These are phyloP conservation scores for Citrullus amarus DNA, from an alignment of 306 rosid genomes.

Conservation along the genomic window DNA sequence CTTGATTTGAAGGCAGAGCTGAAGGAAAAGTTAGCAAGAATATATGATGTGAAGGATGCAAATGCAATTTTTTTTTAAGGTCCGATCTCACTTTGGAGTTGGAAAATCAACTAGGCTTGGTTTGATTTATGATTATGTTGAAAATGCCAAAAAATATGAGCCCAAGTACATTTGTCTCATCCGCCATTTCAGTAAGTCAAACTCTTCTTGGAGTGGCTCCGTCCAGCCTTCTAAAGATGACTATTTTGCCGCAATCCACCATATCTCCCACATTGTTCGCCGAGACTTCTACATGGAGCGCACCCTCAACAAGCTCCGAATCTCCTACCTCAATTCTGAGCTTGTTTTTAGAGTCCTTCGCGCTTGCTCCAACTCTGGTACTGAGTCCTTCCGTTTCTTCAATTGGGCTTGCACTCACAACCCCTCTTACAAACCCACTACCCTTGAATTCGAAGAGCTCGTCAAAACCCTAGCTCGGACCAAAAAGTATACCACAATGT, in stretches of 20 bases:
- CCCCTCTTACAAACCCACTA: slow-evolving; percentile 57
- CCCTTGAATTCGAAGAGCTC: slow-evolving; percentile 81
- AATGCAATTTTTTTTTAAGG: not conserved
- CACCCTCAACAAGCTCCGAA: slow-evolving; percentile 75
- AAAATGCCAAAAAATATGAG: not conserved
- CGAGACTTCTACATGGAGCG: slow-evolving; percentile 90
- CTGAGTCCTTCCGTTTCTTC: slow-evolving; percentile 77
- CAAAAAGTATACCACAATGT: slow-evolving; percentile 66
- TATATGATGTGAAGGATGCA: slow-evolving; percentile 18
- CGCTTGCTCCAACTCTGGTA: slow-evolving; percentile 43
- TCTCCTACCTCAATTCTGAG: slow-evolving; percentile 56
- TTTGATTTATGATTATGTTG: not conserved
- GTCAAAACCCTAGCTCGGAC: slow-evolving; percentile 49
- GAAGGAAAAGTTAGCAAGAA: slow-evolving; percentile 14
- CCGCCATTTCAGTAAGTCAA: slow-evolving; percentile 1
- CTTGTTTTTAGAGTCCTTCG: slow-evolving; percentile 87
- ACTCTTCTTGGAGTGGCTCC: slow-evolving; percentile 11
- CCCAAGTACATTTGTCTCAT: not conserved
- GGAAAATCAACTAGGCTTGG: not conserved
- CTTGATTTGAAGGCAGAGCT: slow-evolving; percentile 20
- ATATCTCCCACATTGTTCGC: slow-evolving; percentile 72
- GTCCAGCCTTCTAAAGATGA: slow-evolving; percentile 33
- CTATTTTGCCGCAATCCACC: slow-evolving; percentile 76
- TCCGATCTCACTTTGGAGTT: not conserved
- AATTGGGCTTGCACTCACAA: slow-evolving; percentile 64